Evolutionary conservation across 2,329 filamentous ascomycete genomes (phyloP).

Genomic region (Trichoderma afroharzianum): DNA sequence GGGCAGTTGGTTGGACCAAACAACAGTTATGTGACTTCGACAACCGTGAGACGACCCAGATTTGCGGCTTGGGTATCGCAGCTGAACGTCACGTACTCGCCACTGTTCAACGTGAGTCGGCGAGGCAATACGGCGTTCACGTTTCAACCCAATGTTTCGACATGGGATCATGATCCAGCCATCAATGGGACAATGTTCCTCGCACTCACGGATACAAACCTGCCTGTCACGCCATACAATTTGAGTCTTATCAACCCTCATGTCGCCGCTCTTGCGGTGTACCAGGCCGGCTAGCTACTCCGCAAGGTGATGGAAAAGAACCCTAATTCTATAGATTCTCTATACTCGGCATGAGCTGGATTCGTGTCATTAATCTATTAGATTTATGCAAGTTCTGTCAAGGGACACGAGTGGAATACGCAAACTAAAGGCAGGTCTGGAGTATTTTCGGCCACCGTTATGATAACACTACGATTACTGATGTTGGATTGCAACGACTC

Average conservation of each 20-base stretch:
- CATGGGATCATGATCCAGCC: constrained; percentile 64
- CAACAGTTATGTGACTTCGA: constrained; percentile 71
- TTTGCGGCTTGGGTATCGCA: constrained; percentile 77
- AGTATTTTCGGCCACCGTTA: background rate
- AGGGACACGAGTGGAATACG: background rate
- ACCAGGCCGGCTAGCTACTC: constrained; percentile 31
- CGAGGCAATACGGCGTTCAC: constrained; percentile 57
- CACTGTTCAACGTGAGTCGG: constrained; percentile 49
- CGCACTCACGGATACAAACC: constrained; percentile 65
- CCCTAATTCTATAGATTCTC: background rate
- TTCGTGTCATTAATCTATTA: background rate
- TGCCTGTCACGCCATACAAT: constrained; percentile 74
- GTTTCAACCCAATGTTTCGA: constrained; percentile 67
- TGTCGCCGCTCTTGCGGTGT: constrained; percentile 69
- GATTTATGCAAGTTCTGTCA: background rate
- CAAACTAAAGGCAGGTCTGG: background rate
- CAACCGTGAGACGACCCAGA: constrained; percentile 53
- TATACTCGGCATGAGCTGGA: background rate
- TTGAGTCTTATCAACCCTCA: constrained; percentile 70
- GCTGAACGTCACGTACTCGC: constrained; percentile 69
- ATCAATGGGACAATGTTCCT: constrained; percentile 79
- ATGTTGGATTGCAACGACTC: background rate
- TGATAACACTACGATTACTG: background rate
- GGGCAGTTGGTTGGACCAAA: constrained; percentile 71
- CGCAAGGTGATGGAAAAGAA: background rate